Conservation (phyloP, 75 land plant genomes). For the Larix kaempferi region DNA sequence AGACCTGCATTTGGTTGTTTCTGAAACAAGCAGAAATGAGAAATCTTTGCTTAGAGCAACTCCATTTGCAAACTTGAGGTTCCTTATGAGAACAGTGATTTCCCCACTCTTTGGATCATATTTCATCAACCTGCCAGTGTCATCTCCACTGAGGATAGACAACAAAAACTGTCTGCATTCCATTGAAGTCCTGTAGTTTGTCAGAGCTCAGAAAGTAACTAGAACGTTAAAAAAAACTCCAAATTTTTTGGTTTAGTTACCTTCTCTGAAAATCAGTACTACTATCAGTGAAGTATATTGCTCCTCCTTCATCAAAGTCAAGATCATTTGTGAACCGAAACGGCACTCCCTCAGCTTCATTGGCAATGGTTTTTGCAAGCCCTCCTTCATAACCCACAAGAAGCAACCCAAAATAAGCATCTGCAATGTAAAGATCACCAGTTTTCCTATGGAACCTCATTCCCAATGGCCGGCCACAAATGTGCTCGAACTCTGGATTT, state of each 20-base stretch:
- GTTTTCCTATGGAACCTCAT: constrained; percentile 54
- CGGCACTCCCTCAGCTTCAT: constrained; percentile 46
- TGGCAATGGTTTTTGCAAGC: constrained; percentile 41
- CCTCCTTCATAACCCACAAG: constrained; percentile 74
- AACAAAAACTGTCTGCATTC: constrained; percentile 48
- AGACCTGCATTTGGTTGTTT: constrained; percentile 40
- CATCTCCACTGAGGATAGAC: constrained; percentile 54
- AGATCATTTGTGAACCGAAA: constrained; percentile 71
- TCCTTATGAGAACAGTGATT: constrained; percentile 43
- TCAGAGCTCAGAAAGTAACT: background rate
- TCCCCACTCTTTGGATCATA: constrained; percentile 45
- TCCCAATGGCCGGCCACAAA: constrained; percentile 83
- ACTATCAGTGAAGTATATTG: constrained; percentile 75
- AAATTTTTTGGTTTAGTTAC: constrained; percentile 16
- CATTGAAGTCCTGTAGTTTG: background rate
- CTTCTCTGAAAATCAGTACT: constrained; percentile 63
- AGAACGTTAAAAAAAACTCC: background rate
- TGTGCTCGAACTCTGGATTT: constrained; percentile 32
- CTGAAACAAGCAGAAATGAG: constrained; percentile 51
- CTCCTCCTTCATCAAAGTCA: constrained; percentile 59
- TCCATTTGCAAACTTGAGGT: constrained; percentile 70
- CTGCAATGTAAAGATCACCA: constrained; percentile 77
- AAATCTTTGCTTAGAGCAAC: constrained; percentile 71
- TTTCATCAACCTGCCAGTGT: constrained; percentile 64
- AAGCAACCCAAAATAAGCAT: constrained; percentile 72